Evolutionary conservation across 305 asterid species (phyloP).

Genomic region (Ajuga reptans): DNA sequence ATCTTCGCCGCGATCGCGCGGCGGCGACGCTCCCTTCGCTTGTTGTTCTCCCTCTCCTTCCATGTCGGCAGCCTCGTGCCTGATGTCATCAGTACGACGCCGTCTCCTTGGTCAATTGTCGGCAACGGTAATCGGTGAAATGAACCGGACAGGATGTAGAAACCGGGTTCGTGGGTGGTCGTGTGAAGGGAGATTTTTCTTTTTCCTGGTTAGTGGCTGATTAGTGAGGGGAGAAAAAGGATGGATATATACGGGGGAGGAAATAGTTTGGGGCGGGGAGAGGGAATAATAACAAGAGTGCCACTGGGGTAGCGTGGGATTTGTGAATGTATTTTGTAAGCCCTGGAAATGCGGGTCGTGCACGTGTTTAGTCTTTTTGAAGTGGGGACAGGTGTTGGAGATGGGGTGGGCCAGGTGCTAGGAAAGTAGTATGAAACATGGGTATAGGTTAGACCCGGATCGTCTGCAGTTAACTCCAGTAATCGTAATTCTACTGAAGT

Average conservation of each 20-base stretch:
- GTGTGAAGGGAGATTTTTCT: constrained; percentile 5
- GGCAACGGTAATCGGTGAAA: constrained; percentile 4
- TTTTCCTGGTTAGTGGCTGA: not conserved
- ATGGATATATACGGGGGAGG: constrained; percentile 20
- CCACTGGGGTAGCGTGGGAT: constrained; percentile 28
- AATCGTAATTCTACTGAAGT: too few relatives aligned
- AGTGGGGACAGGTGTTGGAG: constrained; percentile 27
- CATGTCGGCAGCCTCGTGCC: constrained; percentile 87
- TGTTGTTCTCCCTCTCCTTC: constrained; percentile 97
- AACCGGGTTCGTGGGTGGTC: constrained; percentile 19
- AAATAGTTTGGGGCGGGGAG: constrained; percentile 24
- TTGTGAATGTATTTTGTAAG: not conserved
- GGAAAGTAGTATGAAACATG: constrained; percentile 24
- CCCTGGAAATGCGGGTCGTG: constrained; percentile 51
- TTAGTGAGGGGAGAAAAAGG: constrained; percentile 15
- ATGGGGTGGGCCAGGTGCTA: constrained; percentile 19
- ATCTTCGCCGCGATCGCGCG: constrained; percentile 98
- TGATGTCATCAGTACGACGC: constrained; percentile 55
- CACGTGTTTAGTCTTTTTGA: constrained; percentile 51
- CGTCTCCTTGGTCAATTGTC: constrained; percentile 11
- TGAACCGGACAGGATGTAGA: constrained; percentile 20
- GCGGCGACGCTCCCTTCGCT: constrained; percentile 89
- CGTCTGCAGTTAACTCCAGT: too few relatives aligned
- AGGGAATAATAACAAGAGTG: constrained; percentile 26
- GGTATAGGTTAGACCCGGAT: too few relatives aligned